Conservation (phyloP, 371 early-diverging fungal genomes). For the Mucor lusitanicus region DNA sequence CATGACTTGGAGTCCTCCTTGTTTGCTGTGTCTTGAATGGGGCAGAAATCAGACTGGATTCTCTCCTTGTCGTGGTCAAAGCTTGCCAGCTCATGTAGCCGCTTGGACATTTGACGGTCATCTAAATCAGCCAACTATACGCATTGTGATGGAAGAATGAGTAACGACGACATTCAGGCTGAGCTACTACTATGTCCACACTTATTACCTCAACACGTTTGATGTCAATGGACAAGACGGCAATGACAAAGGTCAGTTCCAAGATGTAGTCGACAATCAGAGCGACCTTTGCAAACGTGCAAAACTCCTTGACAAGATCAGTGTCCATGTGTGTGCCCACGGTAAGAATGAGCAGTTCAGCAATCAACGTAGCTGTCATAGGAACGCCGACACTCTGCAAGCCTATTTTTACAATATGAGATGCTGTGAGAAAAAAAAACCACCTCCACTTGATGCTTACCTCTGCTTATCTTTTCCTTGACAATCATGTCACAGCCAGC, state of each 20-base stretch:
- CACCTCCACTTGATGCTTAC: constrained; percentile 6
- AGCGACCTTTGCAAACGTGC: constrained; percentile 66
- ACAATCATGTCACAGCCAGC: constrained; percentile 71
- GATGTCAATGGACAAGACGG: constrained; percentile 75
- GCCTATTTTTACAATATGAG: constrained; percentile 27
- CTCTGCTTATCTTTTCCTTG: constrained; percentile 67
- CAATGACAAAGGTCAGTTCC: constrained; percentile 73
- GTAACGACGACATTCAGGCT: neutral
- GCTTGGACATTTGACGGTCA: constrained; percentile 31
- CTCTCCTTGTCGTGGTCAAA: constrained; percentile 11
- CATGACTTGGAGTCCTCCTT: constrained; percentile 28
- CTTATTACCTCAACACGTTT: constrained; percentile 69
- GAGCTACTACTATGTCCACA: neutral
- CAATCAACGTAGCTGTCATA: constrained; percentile 61
- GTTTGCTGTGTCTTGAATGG: constrained; percentile 22
- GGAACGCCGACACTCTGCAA: constrained; percentile 64
- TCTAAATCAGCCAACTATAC: constrained; percentile 33
- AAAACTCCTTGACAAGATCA: constrained; percentile 70
- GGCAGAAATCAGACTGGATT: constrained; percentile 18
- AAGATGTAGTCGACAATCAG: constrained; percentile 71
- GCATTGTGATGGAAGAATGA: neutral
- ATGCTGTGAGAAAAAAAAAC: neutral
- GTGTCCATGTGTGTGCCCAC: constrained; percentile 59
- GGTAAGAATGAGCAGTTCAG: constrained; percentile 55
- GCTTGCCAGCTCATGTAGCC: constrained; percentile 23